Evolutionary conservation across 495 filamentous ascomycete species (phyloP).

Genomic region (Aspergillus kassunensis): DNA sequence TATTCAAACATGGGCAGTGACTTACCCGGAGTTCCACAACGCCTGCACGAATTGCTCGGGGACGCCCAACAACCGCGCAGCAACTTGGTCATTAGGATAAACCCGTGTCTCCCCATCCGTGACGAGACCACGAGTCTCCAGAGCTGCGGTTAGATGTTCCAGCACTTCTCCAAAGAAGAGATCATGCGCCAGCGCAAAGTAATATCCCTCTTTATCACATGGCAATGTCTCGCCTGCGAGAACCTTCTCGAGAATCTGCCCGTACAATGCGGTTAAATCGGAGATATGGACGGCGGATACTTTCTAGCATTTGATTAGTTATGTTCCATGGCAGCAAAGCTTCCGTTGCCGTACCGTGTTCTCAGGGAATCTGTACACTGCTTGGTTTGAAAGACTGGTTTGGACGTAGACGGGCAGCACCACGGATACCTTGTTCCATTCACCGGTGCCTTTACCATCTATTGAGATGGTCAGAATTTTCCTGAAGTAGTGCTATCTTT

Average conservation of each 20-base stretch:
- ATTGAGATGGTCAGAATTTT: neutral
- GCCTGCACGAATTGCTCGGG: slow-evolving; percentile 1
- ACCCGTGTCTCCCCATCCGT: neutral
- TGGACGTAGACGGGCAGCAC: slow-evolving; percentile 1
- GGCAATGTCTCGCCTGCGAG: neutral
- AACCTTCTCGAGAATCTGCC: neutral
- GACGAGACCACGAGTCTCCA: neutral
- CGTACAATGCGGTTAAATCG: neutral
- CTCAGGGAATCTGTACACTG: slow-evolving; percentile 1
- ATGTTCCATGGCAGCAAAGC: neutral
- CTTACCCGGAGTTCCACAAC: slow-evolving; percentile 1
- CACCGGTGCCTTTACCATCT: slow-evolving; percentile 2
- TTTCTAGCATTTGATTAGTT: neutral
- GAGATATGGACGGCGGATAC: neutral
- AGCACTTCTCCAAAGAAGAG: neutral
- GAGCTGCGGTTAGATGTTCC: neutral
- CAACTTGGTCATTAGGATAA: neutral
- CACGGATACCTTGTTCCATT: slow-evolving; percentile 1
- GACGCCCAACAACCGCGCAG: neutral
- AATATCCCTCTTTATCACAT: neutral
- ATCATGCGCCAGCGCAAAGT: neutral
- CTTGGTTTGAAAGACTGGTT: neutral
- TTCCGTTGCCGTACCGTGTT: neutral
- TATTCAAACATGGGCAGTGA: neutral
- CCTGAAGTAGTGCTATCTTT: neutral